A percentile compares a stretch with the other conserved stretches of the same genome.
Evolutionary conservation across 176 grass and related monocot genomes (phyloP).

Genomic region (Pharus latifolius): DNA sequence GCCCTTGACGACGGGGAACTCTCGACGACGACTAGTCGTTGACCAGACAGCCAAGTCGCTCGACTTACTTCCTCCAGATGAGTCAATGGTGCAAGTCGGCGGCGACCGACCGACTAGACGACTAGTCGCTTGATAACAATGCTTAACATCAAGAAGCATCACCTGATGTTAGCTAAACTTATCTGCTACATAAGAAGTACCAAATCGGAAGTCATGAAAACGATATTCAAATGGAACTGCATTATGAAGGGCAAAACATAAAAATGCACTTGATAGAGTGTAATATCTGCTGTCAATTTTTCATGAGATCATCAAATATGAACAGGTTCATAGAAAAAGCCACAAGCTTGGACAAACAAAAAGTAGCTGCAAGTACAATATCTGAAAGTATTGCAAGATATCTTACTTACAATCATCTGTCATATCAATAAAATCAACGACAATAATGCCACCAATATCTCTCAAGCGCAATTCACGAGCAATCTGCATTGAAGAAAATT

Average conservation of each 20-base stretch:
- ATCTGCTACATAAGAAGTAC: background rate
- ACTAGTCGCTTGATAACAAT: no score
- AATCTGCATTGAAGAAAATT: conserved; percentile 56
- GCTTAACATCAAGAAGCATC: background rate
- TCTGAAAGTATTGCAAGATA: background rate
- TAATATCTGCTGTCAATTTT: background rate
- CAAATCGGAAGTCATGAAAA: background rate
- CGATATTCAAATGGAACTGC: background rate
- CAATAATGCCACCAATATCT: conserved; percentile 93
- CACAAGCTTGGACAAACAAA: background rate
- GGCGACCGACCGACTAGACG: no score
- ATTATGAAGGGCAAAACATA: background rate
- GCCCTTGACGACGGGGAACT: no score
- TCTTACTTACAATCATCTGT: conserved; percentile 79
- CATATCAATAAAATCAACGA: conserved; percentile 98
- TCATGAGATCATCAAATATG: background rate
- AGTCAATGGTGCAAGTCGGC: no score
- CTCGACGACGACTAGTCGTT: no score
- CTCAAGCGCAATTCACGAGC: conserved; percentile 85
- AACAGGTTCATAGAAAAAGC: background rate
- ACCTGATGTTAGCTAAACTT: background rate
- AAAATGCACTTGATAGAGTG: background rate
- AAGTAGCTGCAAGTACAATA: background rate
- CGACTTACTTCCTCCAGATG: no score
- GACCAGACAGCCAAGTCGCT: no score